These are phyloP conservation scores for Zygnema circumcarinatum DNA, from an alignment of 139 green algal species.

Conservation along the genomic window DNA sequence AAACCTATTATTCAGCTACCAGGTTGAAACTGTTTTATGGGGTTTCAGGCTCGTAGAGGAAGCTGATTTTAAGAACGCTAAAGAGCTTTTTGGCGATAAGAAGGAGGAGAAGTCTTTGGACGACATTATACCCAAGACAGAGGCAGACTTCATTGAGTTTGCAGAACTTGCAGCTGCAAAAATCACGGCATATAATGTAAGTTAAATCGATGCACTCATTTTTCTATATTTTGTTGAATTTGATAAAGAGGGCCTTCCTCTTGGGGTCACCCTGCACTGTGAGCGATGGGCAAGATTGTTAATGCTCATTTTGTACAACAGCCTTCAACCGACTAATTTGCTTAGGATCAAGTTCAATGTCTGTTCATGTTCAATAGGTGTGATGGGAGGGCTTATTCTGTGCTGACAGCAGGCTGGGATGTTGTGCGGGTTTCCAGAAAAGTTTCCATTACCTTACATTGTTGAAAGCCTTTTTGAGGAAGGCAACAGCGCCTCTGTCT, in stretches of 20 bases:
- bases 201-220: not conserved
- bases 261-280: no score
- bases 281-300: no score
- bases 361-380: no score
- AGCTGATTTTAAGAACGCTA: constrained; percentile 49
- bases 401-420: no score
- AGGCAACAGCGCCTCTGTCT: not conserved
- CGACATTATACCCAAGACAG: constrained; percentile 50
- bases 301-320: no score
- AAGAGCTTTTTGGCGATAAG: constrained; percentile 41
- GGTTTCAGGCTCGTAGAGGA: constrained; percentile 58
- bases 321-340: no score
- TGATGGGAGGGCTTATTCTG: no score
- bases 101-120: constrained; percentile 27
- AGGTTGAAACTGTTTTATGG: not conserved
- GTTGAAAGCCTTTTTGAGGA: constrained; percentile 43
- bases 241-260: no score
- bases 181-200: constrained; percentile 43
- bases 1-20: not conserved
- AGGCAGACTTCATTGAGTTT: constrained; percentile 49
- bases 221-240: not conserved
- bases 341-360: no score
- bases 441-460: constrained; percentile 53
- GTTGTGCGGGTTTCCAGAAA: constrained; percentile 41
- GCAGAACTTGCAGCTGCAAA: constrained; percentile 44